Evolutionary conservation across 345 rosid species (phyloP), one percentile per base, ranked within the genome.

Genomic region (Syzygium aqueum): DNA sequence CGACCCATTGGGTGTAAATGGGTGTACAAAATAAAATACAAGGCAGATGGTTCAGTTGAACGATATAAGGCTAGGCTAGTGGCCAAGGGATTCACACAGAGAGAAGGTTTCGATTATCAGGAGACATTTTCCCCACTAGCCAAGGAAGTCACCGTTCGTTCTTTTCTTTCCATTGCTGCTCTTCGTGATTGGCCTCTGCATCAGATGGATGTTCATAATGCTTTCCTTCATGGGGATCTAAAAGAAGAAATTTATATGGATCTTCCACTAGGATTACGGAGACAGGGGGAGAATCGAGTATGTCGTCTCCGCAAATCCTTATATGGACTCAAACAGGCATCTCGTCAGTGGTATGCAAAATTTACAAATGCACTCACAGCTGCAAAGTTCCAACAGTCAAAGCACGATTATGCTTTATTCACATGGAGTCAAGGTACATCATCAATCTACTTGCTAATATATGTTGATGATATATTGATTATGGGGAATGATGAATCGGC

Each of bases 121-220:
- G 59, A 87, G 11, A 87, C 82, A n/a, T 87, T 87, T 27, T 82
- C 51, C 19, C 78, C 33, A 2, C 19, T 87, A 14, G 82, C 53
- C 0, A 84, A 83, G 53, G 57, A 30, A 5, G 43, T 23, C 3
- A 82, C n/a, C 13, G 3, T 87, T 87, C 59, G 1, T 4, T 21
- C 23, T 5, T 37, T 87, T 21, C 51, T 56, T 9, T 11, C 59
- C 17, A 22, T 87, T 28, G 83, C 37, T 15, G 51, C 33, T 5
- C 10, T 84, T 5, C 27, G 0, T 5, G 43, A 28, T 6, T 84
- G 33, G 78, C 7, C 11, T 16, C 9, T 83, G 22, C 19, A 37
- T 21, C 80, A 87, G 37, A n/a, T 87, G 11, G 2, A 87, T 2
- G 16, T 83, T 5, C 84, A 87, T 11, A 87, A 27, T 56, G 61